A percentile compares a stretch with the other conserved stretches of the same genome.
These are phyloP conservation scores for Fusarium pseudocircinatum DNA, from an alignment of 2,329 filamentous ascomycete species.

Conservation along the genomic window DNA sequence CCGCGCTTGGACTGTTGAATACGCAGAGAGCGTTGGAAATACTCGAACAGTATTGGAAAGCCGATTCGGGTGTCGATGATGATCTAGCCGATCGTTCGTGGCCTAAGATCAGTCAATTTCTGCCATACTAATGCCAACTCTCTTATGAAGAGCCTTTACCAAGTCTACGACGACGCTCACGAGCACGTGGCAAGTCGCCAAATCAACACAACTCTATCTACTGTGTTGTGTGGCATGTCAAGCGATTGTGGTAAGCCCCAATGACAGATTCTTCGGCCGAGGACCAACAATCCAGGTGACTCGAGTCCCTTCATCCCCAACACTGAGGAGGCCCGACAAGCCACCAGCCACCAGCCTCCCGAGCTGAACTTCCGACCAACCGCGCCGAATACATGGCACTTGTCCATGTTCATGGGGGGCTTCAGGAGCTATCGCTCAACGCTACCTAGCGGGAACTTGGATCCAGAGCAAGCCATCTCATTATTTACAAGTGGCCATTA, in stretches of 20 bases:
- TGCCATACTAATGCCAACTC: slow-evolving; percentile 16
- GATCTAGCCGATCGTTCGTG: slow-evolving; percentile 16
- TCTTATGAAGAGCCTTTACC: background rate
- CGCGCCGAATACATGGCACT: background rate
- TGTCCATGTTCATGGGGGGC: too few relatives aligned
- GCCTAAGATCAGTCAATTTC: slow-evolving; percentile 19
- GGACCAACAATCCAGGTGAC: background rate
- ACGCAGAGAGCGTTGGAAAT: slow-evolving; percentile 27
- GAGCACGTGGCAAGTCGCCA: background rate
- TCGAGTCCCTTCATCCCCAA: background rate
- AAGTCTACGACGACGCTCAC: background rate
- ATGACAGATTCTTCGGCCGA: too few relatives aligned
- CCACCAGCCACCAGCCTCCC: background rate
- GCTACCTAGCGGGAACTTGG: too few relatives aligned
- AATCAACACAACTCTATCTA: background rate
- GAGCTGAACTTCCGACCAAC: background rate
- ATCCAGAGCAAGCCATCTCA: too few relatives aligned
- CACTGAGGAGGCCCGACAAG: background rate
- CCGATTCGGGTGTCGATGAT: slow-evolving; percentile 18
- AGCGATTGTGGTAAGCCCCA: background rate
- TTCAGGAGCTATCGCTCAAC: too few relatives aligned
- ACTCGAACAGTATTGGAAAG: slow-evolving; percentile 20
- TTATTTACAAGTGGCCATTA: background rate
- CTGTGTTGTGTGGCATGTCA: background rate
- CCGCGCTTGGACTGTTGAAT: slow-evolving; percentile 16